phyloP scores from a whole-genome alignment of 2,329 filamentous ascomycete genomes.

The Cladosporium oxysporum region DNA sequence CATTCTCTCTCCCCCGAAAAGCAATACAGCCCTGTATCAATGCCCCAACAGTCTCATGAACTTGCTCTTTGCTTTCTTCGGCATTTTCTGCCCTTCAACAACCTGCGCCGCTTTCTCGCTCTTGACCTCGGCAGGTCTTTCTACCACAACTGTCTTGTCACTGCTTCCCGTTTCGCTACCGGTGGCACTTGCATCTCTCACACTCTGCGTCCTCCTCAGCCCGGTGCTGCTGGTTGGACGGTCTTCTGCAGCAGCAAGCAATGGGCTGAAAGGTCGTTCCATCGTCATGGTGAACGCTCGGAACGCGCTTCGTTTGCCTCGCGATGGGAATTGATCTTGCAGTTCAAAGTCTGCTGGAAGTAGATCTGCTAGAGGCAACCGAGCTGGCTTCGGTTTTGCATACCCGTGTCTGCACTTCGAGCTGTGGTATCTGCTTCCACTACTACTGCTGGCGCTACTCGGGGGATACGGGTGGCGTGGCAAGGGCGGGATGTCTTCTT shows the following conservation, averaged over 20 bases:
- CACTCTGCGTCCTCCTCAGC: conserved; percentile 36
- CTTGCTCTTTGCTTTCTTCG: conserved; percentile 19
- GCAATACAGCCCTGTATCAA: conserved; percentile 3
- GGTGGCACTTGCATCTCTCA: conserved; percentile 24
- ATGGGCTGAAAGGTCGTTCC: conserved; percentile 38
- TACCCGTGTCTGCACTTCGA: neutral
- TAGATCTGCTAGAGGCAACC: conserved; percentile 28
- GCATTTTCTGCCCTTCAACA: neutral
- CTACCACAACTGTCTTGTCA: conserved; percentile 7
- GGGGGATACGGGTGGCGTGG: neutral
- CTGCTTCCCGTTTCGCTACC: conserved; percentile 4
- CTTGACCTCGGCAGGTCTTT: neutral
- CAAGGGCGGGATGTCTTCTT: conserved; percentile 32
- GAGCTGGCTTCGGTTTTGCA: neutral
- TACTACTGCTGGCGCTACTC: neutral
- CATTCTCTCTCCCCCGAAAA: neutral
- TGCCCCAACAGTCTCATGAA: conserved; percentile 19
- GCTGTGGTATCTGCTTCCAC: neutral
- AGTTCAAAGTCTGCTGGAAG: conserved; percentile 52
- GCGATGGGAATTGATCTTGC: conserved; percentile 23
- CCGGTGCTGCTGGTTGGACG: conserved; percentile 22
- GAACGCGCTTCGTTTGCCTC: conserved; percentile 31
- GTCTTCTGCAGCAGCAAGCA: conserved; percentile 28
- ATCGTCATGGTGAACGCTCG: conserved; percentile 37
- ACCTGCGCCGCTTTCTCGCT: neutral